Evolutionary conservation across 2,329 filamentous ascomycete genomes (phyloP), one percentile per base, ranked within the genome.

Genomic region (Aspergillus fischeri): DNA sequence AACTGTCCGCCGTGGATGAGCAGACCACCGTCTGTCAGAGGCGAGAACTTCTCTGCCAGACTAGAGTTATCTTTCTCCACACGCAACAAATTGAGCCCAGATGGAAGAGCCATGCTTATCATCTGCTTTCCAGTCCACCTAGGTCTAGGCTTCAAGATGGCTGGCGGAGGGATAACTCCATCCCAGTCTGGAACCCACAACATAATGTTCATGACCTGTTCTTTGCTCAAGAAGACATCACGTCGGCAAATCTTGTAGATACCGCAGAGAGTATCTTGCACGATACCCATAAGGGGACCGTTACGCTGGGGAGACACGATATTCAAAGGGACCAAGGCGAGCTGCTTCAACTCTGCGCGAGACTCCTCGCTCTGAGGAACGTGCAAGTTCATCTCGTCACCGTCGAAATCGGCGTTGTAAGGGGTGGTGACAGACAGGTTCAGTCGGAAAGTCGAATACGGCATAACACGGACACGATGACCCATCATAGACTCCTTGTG

Each of bases 401-500:
- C 94, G 71, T 99, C 94, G 78, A 99, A 99, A 90, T 99, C 94
- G 67, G 94, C 94, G 79, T 99, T 99, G 82, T 99, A 99, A 0
- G 94, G 94, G 28, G 92, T 96, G 0, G 95, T 99, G 70, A 99
- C 94, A 0, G 94, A 99, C 65, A 99, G 77, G 70, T 99, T 99
- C 49, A 99, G 84, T 62, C 94, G 88, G 81, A 99, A 99, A 1
- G 94, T 99, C 5, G 94, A 99, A 75, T 96, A 99, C 3, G 94
- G 94, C 92, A 99, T 97, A 60, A 99, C 94, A 59, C 89, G 88
- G 62, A 99, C 94, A 67, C 91, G 87, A 77, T 99, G 94, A 75
- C 91, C 94, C 95, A 99, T 99, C 94, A 99, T 99, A 59, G 94
- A 99, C 73, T 99, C 94, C 77, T 99, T 99, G 83, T 99, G 94